Evolutionary conservation across 768 basidiomycete genomes (phyloP), one percentile per base, ranked within the genome.

Genomic region (Leucosporidium yakuticum): DNA sequence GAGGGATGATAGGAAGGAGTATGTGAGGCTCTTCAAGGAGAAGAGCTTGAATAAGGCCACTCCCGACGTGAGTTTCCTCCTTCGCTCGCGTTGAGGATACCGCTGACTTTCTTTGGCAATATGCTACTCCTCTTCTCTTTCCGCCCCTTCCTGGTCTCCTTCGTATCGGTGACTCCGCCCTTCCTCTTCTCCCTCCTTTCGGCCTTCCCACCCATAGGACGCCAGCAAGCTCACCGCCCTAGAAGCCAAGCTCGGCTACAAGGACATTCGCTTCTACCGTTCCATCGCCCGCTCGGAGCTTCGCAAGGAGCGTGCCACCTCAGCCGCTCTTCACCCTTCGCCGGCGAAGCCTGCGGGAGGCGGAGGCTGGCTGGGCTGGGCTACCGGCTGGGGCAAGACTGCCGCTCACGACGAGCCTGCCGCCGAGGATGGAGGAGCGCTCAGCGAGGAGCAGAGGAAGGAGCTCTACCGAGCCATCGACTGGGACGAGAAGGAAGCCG

Each of bases 251-350:
- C 82, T 98, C 34, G 83, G 87, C 0, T 98, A 97, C 73, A 91
- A 95, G 78, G 96, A 98, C 75, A 87, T 99, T 60, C 87, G 95
- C 5, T 96, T 97, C 80, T 99, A 98, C 80, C 86, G 96, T 39
- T 97, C 93, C 5, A 91, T 98, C 68, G 90, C 92, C 0, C 87
- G 90, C 32, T 91, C 91, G 4, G 86, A 86, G 71, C 82, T 95
- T 21, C 86, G 88, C 74, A 92, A 97, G 77, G 92, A 98, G 74
- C 82, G 85, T 27, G 89, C 86, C 29, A 32, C 60, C 8, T 21
- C 48, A 6, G 86, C 86, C 74, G 78, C 83, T 50, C 83, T 91
- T 63, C 88, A 90, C 74, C 86, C 86, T 61, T 82, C 83, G 85
- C 69, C 87, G 87, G 87, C 80, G 80, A 54, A 83, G 83, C 59